Base-by-base conservation (phyloP, 73 alveolate species). In the Paramecium caudatum region DNA sequence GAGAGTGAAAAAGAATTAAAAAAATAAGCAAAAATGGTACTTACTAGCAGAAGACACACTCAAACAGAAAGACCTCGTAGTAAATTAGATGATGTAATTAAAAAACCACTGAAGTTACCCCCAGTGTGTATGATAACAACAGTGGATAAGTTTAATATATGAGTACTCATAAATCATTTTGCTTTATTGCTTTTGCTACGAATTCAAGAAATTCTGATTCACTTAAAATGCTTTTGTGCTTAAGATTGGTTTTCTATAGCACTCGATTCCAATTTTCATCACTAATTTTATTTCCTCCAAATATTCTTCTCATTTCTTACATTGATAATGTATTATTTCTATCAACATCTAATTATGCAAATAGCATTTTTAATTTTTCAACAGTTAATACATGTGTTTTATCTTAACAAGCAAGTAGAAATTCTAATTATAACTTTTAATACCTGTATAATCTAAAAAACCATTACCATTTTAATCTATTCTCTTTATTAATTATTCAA, bases 401-500 rank as follows among this genome's bases (percentile, higher is more conserved):
- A 23, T 91, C 90, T 48, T 86, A 33, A 55, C 82, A 82, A 12
- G 92, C 95, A 8, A 87, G 50, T 39, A 86, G 16, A 55, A 86
- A 91, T 70, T 91, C 95, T 36, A 46, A 1, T 25, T 65, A 33
- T 63, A 0, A 32, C 12, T 32, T 16, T 13, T 3, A 0, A 10
- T 32, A 65, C 83, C 83, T 33, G 83, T 65, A 19, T 47, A 91
- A 33, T 91, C 94, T 12, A 91, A 15, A 37, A 7, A 62, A 2
- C 95, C 95, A 74, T 87, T 91, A 15, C 62, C 70, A 37, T 91
- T 91, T 15, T 50, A 36, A 55, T 91, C 83, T 2, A 65, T 33
- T 13, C 30, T 47, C 16, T 46, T 81, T 81, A 90, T 92, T 23
- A 91, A 17, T 32, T 63, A 78, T n/a, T 90, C 43, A 19, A 74